Conservation (phyloP, 768 basidiomycete genomes). For the Phaeotremella skinneri region DNA sequence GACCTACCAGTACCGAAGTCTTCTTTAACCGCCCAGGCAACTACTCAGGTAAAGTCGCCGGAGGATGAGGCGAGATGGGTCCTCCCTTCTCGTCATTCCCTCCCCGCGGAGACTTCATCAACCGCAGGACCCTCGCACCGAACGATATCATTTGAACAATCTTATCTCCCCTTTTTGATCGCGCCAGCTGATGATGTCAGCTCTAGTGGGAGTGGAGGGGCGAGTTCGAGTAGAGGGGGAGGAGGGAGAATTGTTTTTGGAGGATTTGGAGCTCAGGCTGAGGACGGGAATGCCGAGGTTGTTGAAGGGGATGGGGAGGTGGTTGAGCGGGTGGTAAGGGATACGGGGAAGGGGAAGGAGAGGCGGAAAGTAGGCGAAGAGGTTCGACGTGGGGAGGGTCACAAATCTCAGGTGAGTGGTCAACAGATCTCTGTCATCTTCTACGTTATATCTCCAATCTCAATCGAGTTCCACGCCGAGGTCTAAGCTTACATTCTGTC, state of each 20-base stretch:
- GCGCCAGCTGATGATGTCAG: not conserved
- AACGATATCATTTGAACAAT: slow-evolving; percentile 15
- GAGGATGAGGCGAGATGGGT: slow-evolving; percentile 24
- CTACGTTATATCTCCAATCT: too few species aligned
- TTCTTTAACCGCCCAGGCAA: not conserved
- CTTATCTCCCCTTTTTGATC: slow-evolving; percentile 22
- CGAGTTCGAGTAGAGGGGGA: slow-evolving; percentile 7
- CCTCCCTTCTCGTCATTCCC: slow-evolving; percentile 9
- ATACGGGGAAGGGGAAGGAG: too few species aligned
- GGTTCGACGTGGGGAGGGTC: too few species aligned
- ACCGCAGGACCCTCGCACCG: not conserved
- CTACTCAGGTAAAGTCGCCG: not conserved
- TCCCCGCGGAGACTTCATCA: not conserved
- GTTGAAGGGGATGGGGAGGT: slow-evolving; percentile 15
- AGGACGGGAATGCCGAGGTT: slow-evolving; percentile 13
- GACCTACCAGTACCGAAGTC: not conserved
- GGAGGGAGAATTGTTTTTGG: slow-evolving; percentile 38
- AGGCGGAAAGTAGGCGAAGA: too few species aligned
- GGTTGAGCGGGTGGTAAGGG: too few species aligned
- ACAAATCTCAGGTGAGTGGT: too few species aligned
- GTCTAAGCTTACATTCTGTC: too few species aligned
- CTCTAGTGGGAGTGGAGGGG: not conserved
- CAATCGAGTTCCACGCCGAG: too few species aligned
- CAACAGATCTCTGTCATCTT: too few species aligned
- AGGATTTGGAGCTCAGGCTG: slow-evolving; percentile 26